phyloP scores from a whole-genome alignment of 2,329 filamentous ascomycete genomes.

The Cytospora piceicola region DNA sequence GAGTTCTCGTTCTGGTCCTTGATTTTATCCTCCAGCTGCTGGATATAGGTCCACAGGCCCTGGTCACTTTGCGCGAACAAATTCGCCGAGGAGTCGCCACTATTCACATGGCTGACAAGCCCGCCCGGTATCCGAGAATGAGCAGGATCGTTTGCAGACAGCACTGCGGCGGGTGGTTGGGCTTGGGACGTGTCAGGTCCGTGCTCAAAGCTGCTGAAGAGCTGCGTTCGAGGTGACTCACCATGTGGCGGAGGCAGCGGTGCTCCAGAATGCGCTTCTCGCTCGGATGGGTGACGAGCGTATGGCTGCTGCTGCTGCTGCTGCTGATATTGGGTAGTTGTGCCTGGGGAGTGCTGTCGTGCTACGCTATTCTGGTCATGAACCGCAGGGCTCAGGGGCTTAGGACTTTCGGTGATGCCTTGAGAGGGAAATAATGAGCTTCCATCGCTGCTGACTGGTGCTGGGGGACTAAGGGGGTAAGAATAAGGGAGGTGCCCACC shows the following conservation, averaged over 20 bases:
- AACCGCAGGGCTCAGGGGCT: constrained; percentile 75
- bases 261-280: constrained; percentile 56
- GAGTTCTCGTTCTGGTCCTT: constrained; percentile 47
- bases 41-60: constrained; percentile 73
- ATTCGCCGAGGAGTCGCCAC: constrained; percentile 66
- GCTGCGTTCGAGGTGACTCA: constrained; percentile 48
- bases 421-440: constrained; percentile 70
- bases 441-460: constrained; percentile 48
- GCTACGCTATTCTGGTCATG: constrained; percentile 46
- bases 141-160: constrained; percentile 24
- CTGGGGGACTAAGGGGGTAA: constrained; percentile 39
- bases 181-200: constrained; percentile 18
- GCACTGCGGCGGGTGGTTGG: constrained; percentile 12
- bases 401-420: constrained; percentile 83
- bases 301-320: constrained; percentile 57
- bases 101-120: constrained; percentile 43
- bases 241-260: constrained; percentile 44
- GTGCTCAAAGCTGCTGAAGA: constrained; percentile 41
- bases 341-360: constrained; percentile 67
- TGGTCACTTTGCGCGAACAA: constrained; percentile 65
- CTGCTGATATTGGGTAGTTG: constrained; percentile 68
- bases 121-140: constrained; percentile 51
- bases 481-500: constrained; percentile 41
- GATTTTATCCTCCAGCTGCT: constrained; percentile 67
- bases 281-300: constrained; percentile 59